Percentiles rank a stretch among this genome's conserved stretches.
Evolutionary conservation across 2,329 filamentous ascomycete genomes (phyloP).

Genomic region (Hysterium pulicare): DNA sequence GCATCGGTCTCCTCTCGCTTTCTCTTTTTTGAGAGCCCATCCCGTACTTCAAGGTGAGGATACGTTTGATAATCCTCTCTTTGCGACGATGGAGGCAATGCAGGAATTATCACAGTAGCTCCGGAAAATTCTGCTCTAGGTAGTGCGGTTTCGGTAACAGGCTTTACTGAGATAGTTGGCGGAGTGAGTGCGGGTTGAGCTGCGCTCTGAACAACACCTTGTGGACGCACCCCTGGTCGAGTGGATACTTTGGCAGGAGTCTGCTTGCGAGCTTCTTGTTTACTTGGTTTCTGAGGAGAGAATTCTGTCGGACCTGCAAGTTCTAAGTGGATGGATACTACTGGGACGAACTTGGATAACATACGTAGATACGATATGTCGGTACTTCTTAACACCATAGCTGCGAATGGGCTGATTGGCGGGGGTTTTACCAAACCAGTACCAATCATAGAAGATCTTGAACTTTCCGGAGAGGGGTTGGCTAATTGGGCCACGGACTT

Average conservation of each 20-base stretch:
- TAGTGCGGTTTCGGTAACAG: too few species aligned
- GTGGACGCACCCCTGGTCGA: too few species aligned
- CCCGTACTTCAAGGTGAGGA: constrained; percentile 33
- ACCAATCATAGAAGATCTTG: constrained; percentile 10
- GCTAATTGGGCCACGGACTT: constrained; percentile 28
- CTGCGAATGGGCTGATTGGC: constrained; percentile 52
- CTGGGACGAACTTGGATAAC: too few species aligned
- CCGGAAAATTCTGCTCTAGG: too few species aligned
- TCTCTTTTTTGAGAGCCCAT: constrained; percentile 45
- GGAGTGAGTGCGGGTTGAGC: too few species aligned
- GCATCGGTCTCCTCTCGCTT: constrained; percentile 51
- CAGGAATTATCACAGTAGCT: constrained; percentile 50
- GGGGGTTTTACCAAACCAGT: constrained; percentile 19
- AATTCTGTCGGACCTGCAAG: too few species aligned
- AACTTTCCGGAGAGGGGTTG: constrained; percentile 23
- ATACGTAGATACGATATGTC: constrained; percentile 37
- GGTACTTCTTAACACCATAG: constrained; percentile 48
- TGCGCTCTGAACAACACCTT: too few species aligned
- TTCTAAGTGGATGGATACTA: too few species aligned
- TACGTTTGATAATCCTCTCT: constrained; percentile 41
- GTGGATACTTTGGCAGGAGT: too few species aligned
- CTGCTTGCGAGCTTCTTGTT: too few species aligned
- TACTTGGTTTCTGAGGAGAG: too few species aligned
- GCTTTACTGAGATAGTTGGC: too few species aligned
- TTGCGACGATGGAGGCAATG: constrained; percentile 38